Evolutionary conservation across 2,329 filamentous ascomycete genomes (phyloP).

Genomic region (Colletotrichum somersetense): DNA sequence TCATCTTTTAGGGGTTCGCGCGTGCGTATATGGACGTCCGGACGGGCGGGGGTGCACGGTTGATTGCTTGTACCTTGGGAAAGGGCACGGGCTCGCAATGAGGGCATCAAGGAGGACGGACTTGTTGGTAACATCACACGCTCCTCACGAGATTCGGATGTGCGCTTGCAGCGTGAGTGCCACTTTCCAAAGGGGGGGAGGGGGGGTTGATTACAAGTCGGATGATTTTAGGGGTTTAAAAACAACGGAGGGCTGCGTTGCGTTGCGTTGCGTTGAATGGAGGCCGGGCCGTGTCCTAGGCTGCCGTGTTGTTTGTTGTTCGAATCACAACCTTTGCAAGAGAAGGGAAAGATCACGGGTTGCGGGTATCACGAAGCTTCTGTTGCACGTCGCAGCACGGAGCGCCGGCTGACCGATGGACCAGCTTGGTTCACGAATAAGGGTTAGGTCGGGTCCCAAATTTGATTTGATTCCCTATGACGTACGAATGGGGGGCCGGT

Average conservation of each 20-base stretch:
- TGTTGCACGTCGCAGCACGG: neutral
- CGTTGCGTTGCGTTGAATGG: too few species aligned
- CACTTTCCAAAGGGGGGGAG: neutral
- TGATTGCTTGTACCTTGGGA: neutral
- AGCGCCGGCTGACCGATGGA: neutral
- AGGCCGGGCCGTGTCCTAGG: neutral
- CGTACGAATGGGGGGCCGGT: constrained; percentile 12
- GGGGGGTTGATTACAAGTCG: neutral
- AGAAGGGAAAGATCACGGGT: neutral
- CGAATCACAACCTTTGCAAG: neutral
- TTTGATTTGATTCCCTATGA: constrained; percentile 19
- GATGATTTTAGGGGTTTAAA: neutral
- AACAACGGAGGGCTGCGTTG: neutral
- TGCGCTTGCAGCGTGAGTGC: neutral
- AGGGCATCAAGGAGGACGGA: neutral
- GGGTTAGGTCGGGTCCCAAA: neutral
- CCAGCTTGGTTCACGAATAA: neutral
- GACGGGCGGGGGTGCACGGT: constrained; percentile 5
- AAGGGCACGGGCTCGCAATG: constrained; percentile 1
- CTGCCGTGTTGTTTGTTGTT: neutral
- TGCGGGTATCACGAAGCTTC: neutral
- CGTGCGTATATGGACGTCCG: neutral
- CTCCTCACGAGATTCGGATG: neutral
- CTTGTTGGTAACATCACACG: neutral
- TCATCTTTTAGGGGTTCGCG: neutral